phyloP scores from a whole-genome alignment of 2,329 filamentous ascomycete species.

The Cadophora malorum region DNA sequence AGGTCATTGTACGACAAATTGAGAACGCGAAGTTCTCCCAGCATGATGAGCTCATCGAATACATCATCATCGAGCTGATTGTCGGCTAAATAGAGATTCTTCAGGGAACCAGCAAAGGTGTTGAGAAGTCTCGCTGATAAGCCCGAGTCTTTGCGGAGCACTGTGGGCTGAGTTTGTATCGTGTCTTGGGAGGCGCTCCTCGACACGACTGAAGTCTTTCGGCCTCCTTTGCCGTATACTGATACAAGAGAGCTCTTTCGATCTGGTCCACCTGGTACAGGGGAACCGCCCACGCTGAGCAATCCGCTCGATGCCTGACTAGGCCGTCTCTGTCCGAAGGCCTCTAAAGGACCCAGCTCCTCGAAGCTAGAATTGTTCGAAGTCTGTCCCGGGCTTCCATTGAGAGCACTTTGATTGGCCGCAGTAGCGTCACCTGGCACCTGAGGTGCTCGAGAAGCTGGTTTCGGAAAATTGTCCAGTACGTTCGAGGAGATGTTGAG shows the following conservation, averaged over 20 bases:
- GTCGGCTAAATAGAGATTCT: slow-evolving; percentile 87
- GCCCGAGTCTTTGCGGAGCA: slow-evolving; percentile 84
- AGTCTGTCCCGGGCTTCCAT: slow-evolving; percentile 43
- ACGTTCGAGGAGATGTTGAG: slow-evolving; percentile 97
- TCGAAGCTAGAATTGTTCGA: slow-evolving; percentile 76
- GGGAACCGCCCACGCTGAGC: slow-evolving; percentile 77
- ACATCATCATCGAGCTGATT: slow-evolving; percentile 94
- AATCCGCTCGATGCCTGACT: slow-evolving; percentile 83
- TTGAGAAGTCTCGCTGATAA: slow-evolving; percentile 79
- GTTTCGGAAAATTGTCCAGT: slow-evolving; percentile 88
- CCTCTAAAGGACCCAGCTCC: slow-evolving; percentile 72
- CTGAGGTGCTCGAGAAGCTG: slow-evolving; percentile 72
- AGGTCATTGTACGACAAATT: slow-evolving; percentile 96
- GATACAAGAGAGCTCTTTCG: slow-evolving; percentile 88
- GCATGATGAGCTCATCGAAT: slow-evolving; percentile 85
- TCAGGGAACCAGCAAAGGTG: slow-evolving; percentile 87
- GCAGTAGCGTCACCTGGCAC: slow-evolving; percentile 55
- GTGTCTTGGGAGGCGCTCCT: slow-evolving; percentile 62
- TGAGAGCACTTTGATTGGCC: slow-evolving; percentile 24
- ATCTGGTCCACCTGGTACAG: slow-evolving; percentile 62
- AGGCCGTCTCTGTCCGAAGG: slow-evolving; percentile 71
- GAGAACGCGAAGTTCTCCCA: slow-evolving; percentile 83
- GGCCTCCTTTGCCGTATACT: slow-evolving; percentile 76
- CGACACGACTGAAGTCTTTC: slow-evolving; percentile 85
- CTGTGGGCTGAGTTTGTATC: slow-evolving; percentile 50